phyloP scores from a whole-genome alignment of 1,284 basidiomycete species.

The Pulveroboletus sp. region DNA sequence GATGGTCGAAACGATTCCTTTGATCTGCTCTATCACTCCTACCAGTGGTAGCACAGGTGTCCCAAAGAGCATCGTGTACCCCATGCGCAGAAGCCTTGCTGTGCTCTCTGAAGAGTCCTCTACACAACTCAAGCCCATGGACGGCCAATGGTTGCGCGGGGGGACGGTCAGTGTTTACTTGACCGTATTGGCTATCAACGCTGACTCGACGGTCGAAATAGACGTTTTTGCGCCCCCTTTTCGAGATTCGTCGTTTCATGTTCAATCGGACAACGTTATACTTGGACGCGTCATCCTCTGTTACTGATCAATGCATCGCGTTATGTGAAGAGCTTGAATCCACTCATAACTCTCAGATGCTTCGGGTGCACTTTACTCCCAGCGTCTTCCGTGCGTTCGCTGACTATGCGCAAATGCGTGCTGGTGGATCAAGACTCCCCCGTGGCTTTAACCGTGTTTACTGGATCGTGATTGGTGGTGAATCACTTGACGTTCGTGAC shows the following conservation, averaged over 20 bases:
- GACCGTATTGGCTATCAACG: not conserved
- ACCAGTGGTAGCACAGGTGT: conserved; percentile 34
- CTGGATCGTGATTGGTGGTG: conserved; percentile 35
- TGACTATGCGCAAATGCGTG: conserved; percentile 26
- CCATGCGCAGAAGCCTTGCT: conserved; percentile 28
- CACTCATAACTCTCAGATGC: conserved; percentile 24
- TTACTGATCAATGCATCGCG: conserved; percentile 28
- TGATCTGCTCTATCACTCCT: conserved; percentile 34
- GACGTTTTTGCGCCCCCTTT: conserved; percentile 35
- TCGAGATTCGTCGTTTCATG: conserved; percentile 37
- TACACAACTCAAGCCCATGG: conserved; percentile 22
- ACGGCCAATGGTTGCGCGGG: conserved; percentile 35
- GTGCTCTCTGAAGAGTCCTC: conserved; percentile 34
- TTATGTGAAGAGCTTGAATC: conserved; percentile 32
- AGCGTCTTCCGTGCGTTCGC: conserved; percentile 33
- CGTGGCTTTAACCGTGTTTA: conserved; percentile 32
- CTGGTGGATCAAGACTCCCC: conserved; percentile 21
- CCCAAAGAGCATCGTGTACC: conserved; percentile 37
- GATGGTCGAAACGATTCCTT: conserved; percentile 19
- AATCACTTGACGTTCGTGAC: conserved; percentile 26
- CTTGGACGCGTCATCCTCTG: conserved; percentile 28
- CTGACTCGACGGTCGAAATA: conserved; percentile 6
- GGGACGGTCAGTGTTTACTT: conserved; percentile 23
- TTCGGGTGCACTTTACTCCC: conserved; percentile 33
- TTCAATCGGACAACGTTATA: conserved; percentile 35